These are phyloP conservation scores for Yamadazyma siamensis DNA, from an alignment of 1,139 yeast genomes.

Conservation along the genomic window DNA sequence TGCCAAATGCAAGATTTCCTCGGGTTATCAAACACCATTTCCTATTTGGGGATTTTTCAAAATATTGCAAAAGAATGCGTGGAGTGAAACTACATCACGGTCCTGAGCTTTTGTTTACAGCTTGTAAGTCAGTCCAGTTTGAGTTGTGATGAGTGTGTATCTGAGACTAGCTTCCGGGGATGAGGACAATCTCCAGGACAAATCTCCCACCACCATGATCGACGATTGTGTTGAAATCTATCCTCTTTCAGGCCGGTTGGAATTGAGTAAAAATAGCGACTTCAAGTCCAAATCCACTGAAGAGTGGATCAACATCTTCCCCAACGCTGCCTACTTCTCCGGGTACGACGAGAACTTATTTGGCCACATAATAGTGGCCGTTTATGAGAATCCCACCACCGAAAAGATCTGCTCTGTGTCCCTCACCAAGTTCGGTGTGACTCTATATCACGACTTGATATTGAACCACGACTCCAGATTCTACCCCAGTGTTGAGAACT, in stretches of 20 bases:
- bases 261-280: slow-evolving; percentile 13
- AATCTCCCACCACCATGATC: slow-evolving; percentile 1
- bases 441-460: slow-evolving; percentile 59
- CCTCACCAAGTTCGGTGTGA: slow-evolving; percentile 67
- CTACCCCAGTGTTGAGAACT: slow-evolving; percentile 75
- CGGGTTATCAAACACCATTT: too few species aligned
- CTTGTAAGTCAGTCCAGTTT: too few species aligned
- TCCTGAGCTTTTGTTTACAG: too few species aligned
- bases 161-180: slow-evolving; percentile 40
- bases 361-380: slow-evolving; percentile 51
- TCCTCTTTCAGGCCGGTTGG: slow-evolving; percentile 20
- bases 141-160: slow-evolving; percentile 30
- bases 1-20: too few species aligned
- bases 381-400: slow-evolving; percentile 46
- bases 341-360: slow-evolving; percentile 52
- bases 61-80: too few species aligned
- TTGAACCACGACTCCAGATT: slow-evolving; percentile 62
- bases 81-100: too few species aligned
- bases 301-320: slow-evolving; percentile 42
- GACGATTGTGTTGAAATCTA: slow-evolving; percentile 13
- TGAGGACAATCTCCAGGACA: not conserved
- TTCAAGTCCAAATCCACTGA: slow-evolving; percentile 13
- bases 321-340: slow-evolving; percentile 52
- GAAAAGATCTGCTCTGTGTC: slow-evolving; percentile 56
- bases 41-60: too few species aligned